Conservation (phyloP, 2,329 filamentous ascomycete species). For the Monilinia fructicola region DNA sequence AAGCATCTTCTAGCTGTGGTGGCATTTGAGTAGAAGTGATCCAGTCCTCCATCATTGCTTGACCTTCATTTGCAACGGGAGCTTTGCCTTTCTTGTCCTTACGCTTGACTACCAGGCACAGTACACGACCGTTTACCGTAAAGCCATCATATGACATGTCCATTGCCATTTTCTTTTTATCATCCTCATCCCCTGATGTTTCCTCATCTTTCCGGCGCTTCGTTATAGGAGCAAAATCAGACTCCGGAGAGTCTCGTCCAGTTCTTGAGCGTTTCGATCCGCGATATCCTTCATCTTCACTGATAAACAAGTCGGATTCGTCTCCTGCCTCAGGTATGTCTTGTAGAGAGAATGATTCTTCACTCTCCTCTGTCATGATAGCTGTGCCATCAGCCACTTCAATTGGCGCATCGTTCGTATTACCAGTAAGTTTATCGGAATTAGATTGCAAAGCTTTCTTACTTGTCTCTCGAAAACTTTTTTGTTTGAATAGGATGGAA, state of each 20-base stretch:
- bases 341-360: conserved; percentile 31
- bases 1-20: conserved; percentile 31
- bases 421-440: conserved; percentile 59
- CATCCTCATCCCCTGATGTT: conserved; percentile 49
- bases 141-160: conserved; percentile 92
- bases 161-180: conserved; percentile 89
- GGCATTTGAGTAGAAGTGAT: conserved; percentile 74
- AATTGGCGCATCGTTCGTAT: conserved; percentile 51
- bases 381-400: conserved; percentile 39
- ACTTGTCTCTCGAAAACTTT: conserved; percentile 65
- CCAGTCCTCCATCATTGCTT: conserved; percentile 81
- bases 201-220: conserved; percentile 49
- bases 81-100: conserved; percentile 54
- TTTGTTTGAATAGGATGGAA: conserved; percentile 81
- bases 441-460: conserved; percentile 51
- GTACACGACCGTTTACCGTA: conserved; percentile 87
- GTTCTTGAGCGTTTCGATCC: conserved; percentile 38
- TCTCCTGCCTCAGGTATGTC: conserved; percentile 35
- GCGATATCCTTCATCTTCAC: conserved; percentile 37
- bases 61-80: conserved; percentile 46
- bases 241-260: conserved; percentile 33
- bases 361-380: conserved; percentile 35
- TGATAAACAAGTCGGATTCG: conserved; percentile 41
- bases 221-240: conserved; percentile 39
- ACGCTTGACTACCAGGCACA: conserved; percentile 85